Evolutionary conservation across 176 grass and related monocot species (phyloP), one percentile per base, ranked within the genome.

Genomic region (Avena eriantha): DNA sequence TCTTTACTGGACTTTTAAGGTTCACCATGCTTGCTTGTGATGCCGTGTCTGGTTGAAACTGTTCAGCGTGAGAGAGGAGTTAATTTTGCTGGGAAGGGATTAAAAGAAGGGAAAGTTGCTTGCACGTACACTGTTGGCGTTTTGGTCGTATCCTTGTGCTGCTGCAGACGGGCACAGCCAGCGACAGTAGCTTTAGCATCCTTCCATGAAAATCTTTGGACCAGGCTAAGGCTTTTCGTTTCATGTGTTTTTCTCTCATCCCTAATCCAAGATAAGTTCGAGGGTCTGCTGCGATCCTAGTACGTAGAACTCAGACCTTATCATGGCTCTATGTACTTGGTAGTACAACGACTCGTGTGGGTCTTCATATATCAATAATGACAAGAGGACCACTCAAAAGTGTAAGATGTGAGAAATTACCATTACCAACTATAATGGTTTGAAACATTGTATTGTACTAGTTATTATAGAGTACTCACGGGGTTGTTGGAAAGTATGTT

Each of bases 161-260:
- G 80, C 80, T 60, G 76, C 79, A 80, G 75, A 77, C 75, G 66
- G 83, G 69, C 81, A 77, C 86, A 88, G 77, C 68, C 61, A 82
- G 77, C 68, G 18, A 18, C 39, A 45, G 80, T 43, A 60, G 58
- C 85, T 91, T 88, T 87, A 85, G 60, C 90, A 47, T 23, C 48
- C 77, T 91, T 91, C 80, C 59, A 82, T 70, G 82, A 85, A 91
- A 88, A 88, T 81, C 81, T 74, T 84, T 84, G 76, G 69, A 26
- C 33, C 66, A 80, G 67, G 68, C 34, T 33, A 72, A 19, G 73
- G 61, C 63, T 76, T 45, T 87, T 2, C 12, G 47, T 58, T 65
- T 47, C 47, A 24, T 80, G 14, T 19, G 9, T 12, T 70, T 18
- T 8, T 78, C 1, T 11, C 66, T 79, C 65, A 12, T 88, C 58